Percentiles rank a stretch among this genome's conserved stretches.
Evolutionary conservation across 1,284 basidiomycete genomes (phyloP).

Genomic region (Malassezia slooffiae): DNA sequence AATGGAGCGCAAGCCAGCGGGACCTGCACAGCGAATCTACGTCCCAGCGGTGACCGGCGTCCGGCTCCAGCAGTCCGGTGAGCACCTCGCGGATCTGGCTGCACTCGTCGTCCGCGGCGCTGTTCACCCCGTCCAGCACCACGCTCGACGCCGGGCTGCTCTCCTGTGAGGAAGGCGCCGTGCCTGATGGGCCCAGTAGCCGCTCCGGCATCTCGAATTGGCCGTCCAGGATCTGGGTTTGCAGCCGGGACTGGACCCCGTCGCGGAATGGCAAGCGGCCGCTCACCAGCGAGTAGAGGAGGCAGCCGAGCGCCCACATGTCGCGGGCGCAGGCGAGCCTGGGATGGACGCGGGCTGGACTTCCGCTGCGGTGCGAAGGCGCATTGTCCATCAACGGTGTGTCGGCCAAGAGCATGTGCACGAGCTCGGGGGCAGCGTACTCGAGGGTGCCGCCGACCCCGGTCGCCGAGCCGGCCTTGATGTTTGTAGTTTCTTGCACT

Average conservation of each 20-base stretch:
- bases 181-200: too few relatives aligned
- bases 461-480: not conserved
- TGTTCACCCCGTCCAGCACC: not conserved
- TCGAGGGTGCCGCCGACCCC: slow-evolving; percentile 5
- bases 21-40: slow-evolving; percentile 10
- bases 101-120: not conserved
- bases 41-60: slow-evolving; percentile 4
- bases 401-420: slow-evolving; percentile 3
- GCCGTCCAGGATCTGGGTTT: slow-evolving; percentile 4
- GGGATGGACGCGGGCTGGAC: too few relatives aligned
- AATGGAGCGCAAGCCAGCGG: slow-evolving; percentile 3
- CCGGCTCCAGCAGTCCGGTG: slow-evolving; percentile 1
- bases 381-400: not conserved
- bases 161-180: not conserved
- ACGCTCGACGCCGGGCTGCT: slow-evolving; percentile 1
- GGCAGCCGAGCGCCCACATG: slow-evolving; percentile 15
- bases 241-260: slow-evolving; percentile 5
- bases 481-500: too few relatives aligned
- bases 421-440: slow-evolving; percentile 8
- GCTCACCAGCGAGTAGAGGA: slow-evolving; percentile 9
- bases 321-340: slow-evolving; percentile 8
- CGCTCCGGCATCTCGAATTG: slow-evolving; percentile 9
- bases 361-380: slow-evolving; percentile 4
- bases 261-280: slow-evolving; percentile 10
- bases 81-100: slow-evolving; percentile 6